These are phyloP conservation scores for Pythium guiyangense DNA, from an alignment of 352 stramenopile species.

Conservation along the genomic window DNA sequence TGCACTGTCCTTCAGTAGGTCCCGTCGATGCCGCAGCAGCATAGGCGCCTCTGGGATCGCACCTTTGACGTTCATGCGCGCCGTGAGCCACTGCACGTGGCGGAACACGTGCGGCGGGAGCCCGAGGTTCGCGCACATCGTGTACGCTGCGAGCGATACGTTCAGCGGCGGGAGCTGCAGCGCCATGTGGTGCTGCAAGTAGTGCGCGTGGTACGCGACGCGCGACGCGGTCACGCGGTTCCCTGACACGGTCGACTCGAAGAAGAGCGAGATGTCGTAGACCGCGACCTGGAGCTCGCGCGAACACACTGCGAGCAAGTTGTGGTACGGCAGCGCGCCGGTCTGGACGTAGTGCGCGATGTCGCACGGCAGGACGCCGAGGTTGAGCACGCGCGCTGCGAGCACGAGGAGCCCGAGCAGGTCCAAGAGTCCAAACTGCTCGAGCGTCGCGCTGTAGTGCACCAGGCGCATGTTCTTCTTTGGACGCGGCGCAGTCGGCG, in stretches of 20 bases:
- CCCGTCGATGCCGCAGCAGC: conserved; percentile 2
- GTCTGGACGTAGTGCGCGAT: conserved; percentile 56
- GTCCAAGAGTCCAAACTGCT: conserved; percentile 52
- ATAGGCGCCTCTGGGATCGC: conserved; percentile 35
- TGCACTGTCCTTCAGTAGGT: neutral
- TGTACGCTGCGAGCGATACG: conserved; percentile 43
- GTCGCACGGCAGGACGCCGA: conserved; percentile 56
- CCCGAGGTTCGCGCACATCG: conserved; percentile 44
- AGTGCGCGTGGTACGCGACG: conserved; percentile 45
- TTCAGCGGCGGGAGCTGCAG: conserved; percentile 71
- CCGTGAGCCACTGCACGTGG: conserved; percentile 67
- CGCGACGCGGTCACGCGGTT: conserved; percentile 33
- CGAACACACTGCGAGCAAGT: conserved; percentile 46
- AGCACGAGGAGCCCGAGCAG: conserved; percentile 59
- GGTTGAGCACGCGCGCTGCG: conserved; percentile 55
- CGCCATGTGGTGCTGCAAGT: conserved; percentile 70
- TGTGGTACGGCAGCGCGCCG: conserved; percentile 61
- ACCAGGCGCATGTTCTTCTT: neutral
- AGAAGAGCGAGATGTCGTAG: conserved; percentile 50
- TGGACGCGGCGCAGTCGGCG: neutral
- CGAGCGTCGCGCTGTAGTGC: conserved; percentile 17
- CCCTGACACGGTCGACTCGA: conserved; percentile 35
- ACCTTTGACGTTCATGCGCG: conserved; percentile 42
- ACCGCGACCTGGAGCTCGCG: conserved; percentile 41
- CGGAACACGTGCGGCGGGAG: conserved; percentile 57